Conservation (phyloP, 75 land plant species). For the Picea glauca region DNA sequence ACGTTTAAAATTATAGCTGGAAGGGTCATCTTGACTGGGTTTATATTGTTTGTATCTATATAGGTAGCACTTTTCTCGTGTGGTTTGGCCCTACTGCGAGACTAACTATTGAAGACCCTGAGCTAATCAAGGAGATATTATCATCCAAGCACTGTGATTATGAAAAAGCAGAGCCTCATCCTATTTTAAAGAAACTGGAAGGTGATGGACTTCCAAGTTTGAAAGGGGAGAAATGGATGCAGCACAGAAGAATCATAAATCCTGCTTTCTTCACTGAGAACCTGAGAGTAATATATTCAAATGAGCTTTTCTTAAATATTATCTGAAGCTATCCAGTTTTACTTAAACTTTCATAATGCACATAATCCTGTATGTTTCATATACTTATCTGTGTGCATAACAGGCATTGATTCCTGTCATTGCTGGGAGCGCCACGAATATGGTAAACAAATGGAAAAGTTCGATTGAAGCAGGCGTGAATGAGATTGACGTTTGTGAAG, state of each 20-base stretch:
- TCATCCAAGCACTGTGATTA: slow-evolving; percentile 10
- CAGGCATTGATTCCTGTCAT: slow-evolving; percentile 14
- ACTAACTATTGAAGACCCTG: slow-evolving; percentile 14
- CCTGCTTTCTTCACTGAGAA: slow-evolving; percentile 47
- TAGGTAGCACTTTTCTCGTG: slow-evolving; percentile 9
- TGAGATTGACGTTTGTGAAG: slow-evolving; percentile 63
- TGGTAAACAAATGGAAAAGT: slow-evolving; percentile 51
- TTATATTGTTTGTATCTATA: not conserved
- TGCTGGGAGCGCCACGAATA: slow-evolving; percentile 33
- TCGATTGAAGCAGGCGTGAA: slow-evolving; percentile 21
- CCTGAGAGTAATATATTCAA: slow-evolving; percentile 27
- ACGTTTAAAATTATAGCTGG: no score
- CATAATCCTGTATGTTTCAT: not conserved
- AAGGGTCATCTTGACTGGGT: no score
- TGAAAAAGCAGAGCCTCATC: slow-evolving; percentile 3
- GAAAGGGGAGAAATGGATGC: slow-evolving; percentile 57
- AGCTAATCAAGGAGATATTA: slow-evolving; percentile 22
- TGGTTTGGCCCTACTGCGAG: slow-evolving; percentile 21
- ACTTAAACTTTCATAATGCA: no score
- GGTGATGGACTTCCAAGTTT: slow-evolving; percentile 18
- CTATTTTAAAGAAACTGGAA: slow-evolving; percentile 4
- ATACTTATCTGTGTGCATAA: not conserved
- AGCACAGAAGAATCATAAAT: slow-evolving; percentile 40
- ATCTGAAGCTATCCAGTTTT: not conserved
- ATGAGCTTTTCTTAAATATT: not conserved